Evolutionary conservation across 2,329 filamentous ascomycete genomes (phyloP).

Genomic region (Fusarium sp.): DNA sequence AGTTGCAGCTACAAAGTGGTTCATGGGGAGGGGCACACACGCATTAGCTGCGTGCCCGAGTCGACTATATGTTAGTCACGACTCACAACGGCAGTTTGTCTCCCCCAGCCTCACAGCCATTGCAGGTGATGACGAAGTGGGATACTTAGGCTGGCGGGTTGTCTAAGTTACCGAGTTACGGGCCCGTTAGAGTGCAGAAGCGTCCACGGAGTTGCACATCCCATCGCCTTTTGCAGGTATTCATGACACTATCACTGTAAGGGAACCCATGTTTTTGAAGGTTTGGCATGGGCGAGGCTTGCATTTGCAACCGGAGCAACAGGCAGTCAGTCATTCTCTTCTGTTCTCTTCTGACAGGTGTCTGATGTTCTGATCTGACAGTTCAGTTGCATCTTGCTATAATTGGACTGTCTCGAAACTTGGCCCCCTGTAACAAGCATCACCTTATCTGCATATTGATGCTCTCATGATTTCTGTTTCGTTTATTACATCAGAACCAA

Average conservation of each 20-base stretch:
- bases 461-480: constrained; percentile 41
- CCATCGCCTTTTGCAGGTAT: constrained; percentile 3
- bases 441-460: constrained; percentile 24
- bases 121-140: constrained; percentile 36
- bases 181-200: constrained; percentile 45
- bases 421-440: neutral
- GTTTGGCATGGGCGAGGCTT: constrained; percentile 30
- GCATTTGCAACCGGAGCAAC: constrained; percentile 32
- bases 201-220: constrained; percentile 29
- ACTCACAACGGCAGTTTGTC: constrained; percentile 24
- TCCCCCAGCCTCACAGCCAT: constrained; percentile 22
- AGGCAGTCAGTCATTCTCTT: constrained; percentile 2
- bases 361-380: constrained; percentile 8
- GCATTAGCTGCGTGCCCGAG: constrained; percentile 34
- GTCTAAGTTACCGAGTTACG: constrained; percentile 41
- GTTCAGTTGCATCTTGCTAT: constrained; percentile 25
- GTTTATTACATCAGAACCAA: constrained; percentile 18
- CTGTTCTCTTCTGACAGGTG: constrained; percentile 5
- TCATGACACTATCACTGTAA: constrained; percentile 22
- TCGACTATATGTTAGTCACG: constrained; percentile 16
- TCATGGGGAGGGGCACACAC: constrained; percentile 24
- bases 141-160: constrained; percentile 29
- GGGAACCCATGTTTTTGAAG: constrained; percentile 40
- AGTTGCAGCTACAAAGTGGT: constrained; percentile 19
- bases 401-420: constrained; percentile 29